These are phyloP conservation scores for Raffaelea deltoideospora DNA, from an alignment of 2,329 filamentous ascomycete genomes.

Conservation along the genomic window DNA sequence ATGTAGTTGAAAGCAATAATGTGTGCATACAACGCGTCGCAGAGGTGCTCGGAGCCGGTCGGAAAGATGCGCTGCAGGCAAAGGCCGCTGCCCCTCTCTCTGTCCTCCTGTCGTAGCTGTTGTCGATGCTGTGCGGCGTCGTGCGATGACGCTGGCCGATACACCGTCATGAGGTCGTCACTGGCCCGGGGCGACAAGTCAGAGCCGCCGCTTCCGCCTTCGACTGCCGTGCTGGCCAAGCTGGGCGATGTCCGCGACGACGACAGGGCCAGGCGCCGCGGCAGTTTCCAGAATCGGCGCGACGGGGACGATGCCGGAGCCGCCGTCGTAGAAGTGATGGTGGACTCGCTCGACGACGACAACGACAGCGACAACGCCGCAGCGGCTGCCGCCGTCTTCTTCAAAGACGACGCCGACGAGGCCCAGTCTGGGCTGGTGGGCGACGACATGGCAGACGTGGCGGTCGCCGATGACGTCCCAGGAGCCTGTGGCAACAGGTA, in stretches of 20 bases:
- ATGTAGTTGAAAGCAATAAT: constrained; percentile 45
- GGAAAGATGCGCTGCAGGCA: constrained; percentile 37
- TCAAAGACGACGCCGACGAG: neutral
- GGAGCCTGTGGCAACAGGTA: no score
- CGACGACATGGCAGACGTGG: no score
- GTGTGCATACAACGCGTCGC: constrained; percentile 44
- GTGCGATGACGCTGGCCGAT: no score
- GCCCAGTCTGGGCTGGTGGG: neutral
- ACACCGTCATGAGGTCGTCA: neutral
- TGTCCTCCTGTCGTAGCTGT: neutral
- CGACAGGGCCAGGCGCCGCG: constrained; percentile 4
- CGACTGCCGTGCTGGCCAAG: no score
- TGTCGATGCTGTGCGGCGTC: no score
- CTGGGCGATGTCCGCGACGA: neutral
- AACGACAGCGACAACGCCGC: no score
- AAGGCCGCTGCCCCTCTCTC: neutral
- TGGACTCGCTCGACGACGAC: neutral
- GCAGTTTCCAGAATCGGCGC: constrained; percentile 9
- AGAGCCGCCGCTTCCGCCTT: neutral
- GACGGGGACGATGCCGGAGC: neutral
- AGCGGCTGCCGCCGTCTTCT: constrained; percentile 21
- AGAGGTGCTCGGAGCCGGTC: constrained; percentile 35
- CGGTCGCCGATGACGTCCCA: no score
- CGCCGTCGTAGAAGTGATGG: neutral
- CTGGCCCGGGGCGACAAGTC: neutral